Percentiles rank a stretch among this genome's conserved stretches.
Evolutionary conservation across 2,329 filamentous ascomycete species (phyloP).

Genomic region (Ampelomyces quisqualis): DNA sequence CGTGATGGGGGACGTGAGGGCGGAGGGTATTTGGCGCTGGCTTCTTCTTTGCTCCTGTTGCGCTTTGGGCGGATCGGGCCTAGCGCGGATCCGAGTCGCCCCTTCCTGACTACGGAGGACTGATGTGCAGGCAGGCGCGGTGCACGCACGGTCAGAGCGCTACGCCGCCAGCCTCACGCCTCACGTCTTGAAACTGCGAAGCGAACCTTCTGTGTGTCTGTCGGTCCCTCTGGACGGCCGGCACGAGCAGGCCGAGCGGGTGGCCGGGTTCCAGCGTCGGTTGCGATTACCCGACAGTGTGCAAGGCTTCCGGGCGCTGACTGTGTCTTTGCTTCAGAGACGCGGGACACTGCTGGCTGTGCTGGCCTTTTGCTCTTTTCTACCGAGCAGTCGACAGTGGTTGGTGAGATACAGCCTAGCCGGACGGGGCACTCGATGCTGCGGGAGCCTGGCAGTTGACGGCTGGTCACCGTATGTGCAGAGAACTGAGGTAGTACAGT

Average conservation of each 20-base stretch:
- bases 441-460: not conserved
- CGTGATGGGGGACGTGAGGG: slow-evolving; percentile 33
- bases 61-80: slow-evolving; percentile 31
- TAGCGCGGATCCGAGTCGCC: slow-evolving; percentile 28
- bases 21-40: slow-evolving; percentile 40
- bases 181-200: slow-evolving; percentile 1
- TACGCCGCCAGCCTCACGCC: slow-evolving; percentile 32
- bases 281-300: slow-evolving; percentile 5
- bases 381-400: slow-evolving; percentile 1
- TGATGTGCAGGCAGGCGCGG: slow-evolving; percentile 23
- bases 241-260: slow-evolving; percentile 19
- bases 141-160: too few species aligned
- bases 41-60: slow-evolving; percentile 38
- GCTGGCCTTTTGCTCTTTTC: slow-evolving; percentile 16
- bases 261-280: slow-evolving; percentile 17
- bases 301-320: slow-evolving; percentile 25
- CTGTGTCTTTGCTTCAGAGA: slow-evolving; percentile 22
- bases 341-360: slow-evolving; percentile 5
- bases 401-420: slow-evolving; percentile 1
- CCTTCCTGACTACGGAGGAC: slow-evolving; percentile 10
- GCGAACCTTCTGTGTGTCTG: slow-evolving; percentile 7
- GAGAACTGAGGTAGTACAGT: slow-evolving; percentile 10
- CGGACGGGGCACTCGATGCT: not conserved
- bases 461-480: slow-evolving; percentile 6
- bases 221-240: slow-evolving; percentile 13